Conservation (phyloP, 441 rosid species). For the Mallotus repandus region DNA sequence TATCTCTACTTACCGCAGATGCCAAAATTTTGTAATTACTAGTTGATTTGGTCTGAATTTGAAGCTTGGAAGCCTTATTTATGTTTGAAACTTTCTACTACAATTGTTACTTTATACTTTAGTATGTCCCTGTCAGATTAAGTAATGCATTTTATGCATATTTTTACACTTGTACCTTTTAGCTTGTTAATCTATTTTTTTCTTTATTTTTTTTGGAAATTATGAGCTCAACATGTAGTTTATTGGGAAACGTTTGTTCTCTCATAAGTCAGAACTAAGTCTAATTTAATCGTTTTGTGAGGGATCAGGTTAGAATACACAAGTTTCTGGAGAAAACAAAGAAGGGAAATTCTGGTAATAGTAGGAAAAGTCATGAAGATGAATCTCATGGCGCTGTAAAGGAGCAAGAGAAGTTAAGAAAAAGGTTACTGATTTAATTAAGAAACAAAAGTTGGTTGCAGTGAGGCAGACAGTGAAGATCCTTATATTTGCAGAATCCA, state of each 20-base stretch:
- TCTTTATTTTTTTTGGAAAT: not conserved
- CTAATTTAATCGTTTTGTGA: constrained; percentile 6
- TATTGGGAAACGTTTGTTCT: not conserved
- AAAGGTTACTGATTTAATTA: constrained; percentile 67
- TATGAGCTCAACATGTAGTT: not conserved
- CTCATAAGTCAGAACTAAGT: constrained; percentile 10
- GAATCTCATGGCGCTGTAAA: constrained; percentile 40
- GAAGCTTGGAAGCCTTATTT: not conserved
- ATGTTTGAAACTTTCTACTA: not conserved
- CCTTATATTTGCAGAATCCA: too few relatives aligned
- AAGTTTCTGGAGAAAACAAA: constrained; percentile 76
- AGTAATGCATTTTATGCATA: constrained; percentile 2
- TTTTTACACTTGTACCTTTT: not conserved
- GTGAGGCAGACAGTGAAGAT: constrained; percentile 69
- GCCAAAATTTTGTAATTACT: too few relatives aligned
- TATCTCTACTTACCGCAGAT: not conserved
- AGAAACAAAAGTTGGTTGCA: constrained; percentile 73
- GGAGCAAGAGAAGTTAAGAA: constrained; percentile 62
- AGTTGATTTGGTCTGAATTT: too few relatives aligned
- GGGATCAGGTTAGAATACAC: constrained; percentile 62
- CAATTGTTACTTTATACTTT: not conserved
- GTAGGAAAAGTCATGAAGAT: constrained; percentile 35
- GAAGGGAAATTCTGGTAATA: constrained; percentile 43
- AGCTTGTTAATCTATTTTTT: not conserved
- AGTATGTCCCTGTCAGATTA: not conserved